These are phyloP conservation scores for Sistotremastrum suecicum DNA, from an alignment of 768 basidiomycete species.

Conservation along the genomic window DNA sequence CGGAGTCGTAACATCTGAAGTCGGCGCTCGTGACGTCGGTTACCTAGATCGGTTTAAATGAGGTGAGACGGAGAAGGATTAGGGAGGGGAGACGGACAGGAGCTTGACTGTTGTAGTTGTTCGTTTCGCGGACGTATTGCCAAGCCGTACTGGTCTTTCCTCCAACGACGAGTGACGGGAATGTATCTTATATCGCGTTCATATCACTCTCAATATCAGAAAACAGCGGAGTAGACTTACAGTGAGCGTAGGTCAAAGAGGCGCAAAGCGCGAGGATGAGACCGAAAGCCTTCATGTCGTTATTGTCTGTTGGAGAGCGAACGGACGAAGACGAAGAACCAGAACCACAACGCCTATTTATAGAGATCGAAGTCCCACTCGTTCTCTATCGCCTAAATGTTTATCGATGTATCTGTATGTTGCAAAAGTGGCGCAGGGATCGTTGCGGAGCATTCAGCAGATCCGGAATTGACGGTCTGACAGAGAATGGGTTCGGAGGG, in stretches of 20 bases:
- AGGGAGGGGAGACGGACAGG: slow-evolving; percentile 20
- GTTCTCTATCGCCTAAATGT: too few relatives aligned
- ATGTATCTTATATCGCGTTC: slow-evolving; percentile 21
- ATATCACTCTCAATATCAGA: not conserved
- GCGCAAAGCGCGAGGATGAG: slow-evolving; percentile 1
- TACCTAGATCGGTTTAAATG: slow-evolving; percentile 16
- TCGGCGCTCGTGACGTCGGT: slow-evolving; percentile 32
- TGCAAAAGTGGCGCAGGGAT: too few relatives aligned
- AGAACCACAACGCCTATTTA: too few relatives aligned
- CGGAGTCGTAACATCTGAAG: slow-evolving; percentile 33
- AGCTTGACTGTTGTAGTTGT: slow-evolving; percentile 28
- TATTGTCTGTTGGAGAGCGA: too few relatives aligned
- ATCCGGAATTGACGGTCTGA: too few relatives aligned
- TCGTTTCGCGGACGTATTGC: slow-evolving; percentile 29
- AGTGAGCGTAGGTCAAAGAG: slow-evolving; percentile 7
- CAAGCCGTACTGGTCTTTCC: slow-evolving; percentile 25
- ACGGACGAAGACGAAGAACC: too few relatives aligned
- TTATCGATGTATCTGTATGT: too few relatives aligned
- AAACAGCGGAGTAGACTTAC: slow-evolving; percentile 4
- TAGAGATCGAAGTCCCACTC: too few relatives aligned
- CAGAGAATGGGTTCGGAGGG: too few relatives aligned
- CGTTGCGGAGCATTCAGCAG: too few relatives aligned
- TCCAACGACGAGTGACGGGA: slow-evolving; percentile 27
- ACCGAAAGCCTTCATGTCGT: not conserved
- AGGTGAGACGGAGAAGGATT: not conserved